Evolutionary conservation across 73 alveolate species (phyloP), one percentile per base, ranked within the genome.

Genomic region (Stentor roeselii): DNA sequence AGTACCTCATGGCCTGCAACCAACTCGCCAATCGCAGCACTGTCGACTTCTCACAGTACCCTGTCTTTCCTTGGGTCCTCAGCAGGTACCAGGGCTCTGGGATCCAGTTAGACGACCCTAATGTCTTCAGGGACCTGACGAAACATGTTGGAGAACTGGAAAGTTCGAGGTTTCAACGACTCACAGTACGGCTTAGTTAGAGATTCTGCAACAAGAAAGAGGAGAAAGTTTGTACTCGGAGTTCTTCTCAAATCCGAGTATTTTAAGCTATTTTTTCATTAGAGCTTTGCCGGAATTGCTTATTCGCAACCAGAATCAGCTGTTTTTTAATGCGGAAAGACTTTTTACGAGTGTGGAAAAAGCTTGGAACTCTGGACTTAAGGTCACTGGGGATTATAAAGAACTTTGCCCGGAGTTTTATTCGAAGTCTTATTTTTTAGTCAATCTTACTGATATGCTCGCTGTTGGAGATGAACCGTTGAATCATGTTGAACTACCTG

Each of bases 21-120:
- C 84, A 92, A 35, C 88, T 94, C 83, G 94, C 97, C 40, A 94
- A 95, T 59, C 87, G 99, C 75, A 83, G 96, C 34, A 93, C 92
- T 85, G 95, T 94, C 75, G 99, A 97, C 85, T 82, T 97, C 38
- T 88, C 95, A 59, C 96, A 97, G 76, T 97, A 97, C 83, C 99
- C 99, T 3, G 94, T 96, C 11, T 95, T 95, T 87, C 99, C 99
- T 0, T 97, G 99, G 99, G 86, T 97, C 14, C 75, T 97, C 31
- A 78, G 86, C 30, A 95, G 94, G 80, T 95, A 88, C 42, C 31
- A 50, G 80, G 42, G 83, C 60, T 84, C 87, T 85, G 89, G 77
- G 3, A 86, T 86, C 42, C 91, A 85, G 31, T 30, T 76, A 59
- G 85, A 93, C 2, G 76, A 85, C 6, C 59, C 84, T 3, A 83